A percentile compares a stretch with the other conserved stretches of the same genome.
Evolutionary conservation across 2,329 filamentous ascomycete genomes (phyloP).

Genomic region (Penicillium sp.): DNA sequence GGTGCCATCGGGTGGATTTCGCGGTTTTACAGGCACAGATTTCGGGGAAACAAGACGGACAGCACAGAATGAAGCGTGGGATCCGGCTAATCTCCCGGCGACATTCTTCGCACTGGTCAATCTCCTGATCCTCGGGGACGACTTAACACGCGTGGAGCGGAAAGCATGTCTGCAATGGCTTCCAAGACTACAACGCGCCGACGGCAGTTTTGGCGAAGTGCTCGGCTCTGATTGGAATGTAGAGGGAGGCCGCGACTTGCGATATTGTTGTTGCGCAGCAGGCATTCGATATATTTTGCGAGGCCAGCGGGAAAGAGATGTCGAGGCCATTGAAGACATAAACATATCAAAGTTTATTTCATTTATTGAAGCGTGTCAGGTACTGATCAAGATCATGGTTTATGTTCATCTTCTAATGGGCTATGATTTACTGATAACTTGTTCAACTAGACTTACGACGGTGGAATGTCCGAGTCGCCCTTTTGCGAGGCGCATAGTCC

Average conservation of each 20-base stretch:
- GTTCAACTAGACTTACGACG: slow-evolving; percentile 67
- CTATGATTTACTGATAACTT: neutral
- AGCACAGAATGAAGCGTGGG: slow-evolving; percentile 54
- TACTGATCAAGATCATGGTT: slow-evolving; percentile 30
- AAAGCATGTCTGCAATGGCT: slow-evolving; percentile 68
- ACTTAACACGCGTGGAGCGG: slow-evolving; percentile 61
- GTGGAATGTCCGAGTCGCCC: slow-evolving; percentile 71
- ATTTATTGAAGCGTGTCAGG: slow-evolving; percentile 64
- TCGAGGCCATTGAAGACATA: slow-evolving; percentile 62
- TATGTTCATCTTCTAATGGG: neutral
- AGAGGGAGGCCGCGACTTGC: slow-evolving; percentile 75
- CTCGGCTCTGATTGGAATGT: slow-evolving; percentile 55
- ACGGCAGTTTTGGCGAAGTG: slow-evolving; percentile 89
- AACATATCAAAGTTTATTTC: slow-evolving; percentile 62
- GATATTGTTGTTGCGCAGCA: slow-evolving; percentile 81
- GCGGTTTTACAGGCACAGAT: slow-evolving; percentile 69
- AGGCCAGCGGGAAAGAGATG: slow-evolving; percentile 52
- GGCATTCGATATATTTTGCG: slow-evolving; percentile 76
- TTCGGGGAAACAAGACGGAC: slow-evolving; percentile 45
- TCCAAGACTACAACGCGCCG: slow-evolving; percentile 64
- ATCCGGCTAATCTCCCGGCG: slow-evolving; percentile 76
- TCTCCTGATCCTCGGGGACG: slow-evolving; percentile 60
- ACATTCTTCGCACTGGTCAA: slow-evolving; percentile 82
- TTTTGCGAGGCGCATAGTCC: slow-evolving; percentile 77
- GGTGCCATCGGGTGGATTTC: slow-evolving; percentile 80